Evolutionary conservation across 2,329 filamentous ascomycete species (phyloP).

Genomic region (Hypoxylon sp.): DNA sequence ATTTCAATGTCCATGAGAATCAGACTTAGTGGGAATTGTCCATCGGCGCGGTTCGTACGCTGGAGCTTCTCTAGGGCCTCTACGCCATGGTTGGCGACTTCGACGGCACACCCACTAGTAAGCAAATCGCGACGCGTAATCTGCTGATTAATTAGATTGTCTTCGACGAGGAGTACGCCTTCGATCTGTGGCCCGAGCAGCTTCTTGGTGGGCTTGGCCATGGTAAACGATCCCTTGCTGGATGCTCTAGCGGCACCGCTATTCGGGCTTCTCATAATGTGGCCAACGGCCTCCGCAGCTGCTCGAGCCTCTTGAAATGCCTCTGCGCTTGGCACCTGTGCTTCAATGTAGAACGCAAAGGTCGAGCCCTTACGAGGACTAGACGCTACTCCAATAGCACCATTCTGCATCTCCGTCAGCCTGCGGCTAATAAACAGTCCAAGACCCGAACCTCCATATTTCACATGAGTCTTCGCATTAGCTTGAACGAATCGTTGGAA

Average conservation of each 20-base stretch:
- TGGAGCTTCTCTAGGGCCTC: constrained; percentile 67
- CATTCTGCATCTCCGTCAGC: constrained; percentile 80
- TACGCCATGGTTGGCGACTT: constrained; percentile 74
- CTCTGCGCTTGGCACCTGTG: constrained; percentile 58
- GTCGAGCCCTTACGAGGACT: constrained; percentile 76
- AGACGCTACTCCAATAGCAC: constrained; percentile 80
- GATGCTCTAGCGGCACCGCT: constrained; percentile 21
- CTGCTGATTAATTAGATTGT: constrained; percentile 77
- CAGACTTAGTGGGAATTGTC: constrained; percentile 65
- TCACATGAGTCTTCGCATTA: constrained; percentile 76
- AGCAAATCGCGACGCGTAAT: constrained; percentile 73
- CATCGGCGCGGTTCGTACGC: constrained; percentile 43
- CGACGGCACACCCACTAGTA: constrained; percentile 70
- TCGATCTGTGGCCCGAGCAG: constrained; percentile 57
- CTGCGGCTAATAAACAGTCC: constrained; percentile 82
- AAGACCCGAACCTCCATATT: constrained; percentile 78
- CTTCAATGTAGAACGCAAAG: constrained; percentile 81
- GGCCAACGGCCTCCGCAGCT: constrained; percentile 55
- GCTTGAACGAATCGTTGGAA: constrained; percentile 79
- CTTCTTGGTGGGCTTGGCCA: constrained; percentile 36
- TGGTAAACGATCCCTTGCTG: constrained; percentile 28
- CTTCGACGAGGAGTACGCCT: constrained; percentile 73
- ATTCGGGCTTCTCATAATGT: constrained; percentile 50
- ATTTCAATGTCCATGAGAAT: constrained; percentile 85
- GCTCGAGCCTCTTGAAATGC: constrained; percentile 60